Evolutionary conservation across 805 yeast genomes (phyloP).

Genomic region (Lachancea waltii): DNA sequence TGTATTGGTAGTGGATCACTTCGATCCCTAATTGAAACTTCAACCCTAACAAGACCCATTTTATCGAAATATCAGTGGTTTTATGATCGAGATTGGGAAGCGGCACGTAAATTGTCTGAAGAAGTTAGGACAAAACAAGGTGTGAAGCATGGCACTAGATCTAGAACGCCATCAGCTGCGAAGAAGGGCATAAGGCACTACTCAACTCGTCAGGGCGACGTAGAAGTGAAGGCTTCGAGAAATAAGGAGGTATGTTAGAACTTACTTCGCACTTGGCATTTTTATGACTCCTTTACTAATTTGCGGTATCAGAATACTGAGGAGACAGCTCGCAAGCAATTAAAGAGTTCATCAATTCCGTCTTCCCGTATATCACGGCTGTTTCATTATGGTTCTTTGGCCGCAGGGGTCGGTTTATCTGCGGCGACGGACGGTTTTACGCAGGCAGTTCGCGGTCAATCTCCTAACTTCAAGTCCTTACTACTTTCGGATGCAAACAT

Average conservation of each 20-base stretch:
- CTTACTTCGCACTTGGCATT: not conserved
- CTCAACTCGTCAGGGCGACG: too few species aligned
- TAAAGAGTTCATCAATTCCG: slow-evolving; percentile 61
- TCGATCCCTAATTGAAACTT: slow-evolving; percentile 22
- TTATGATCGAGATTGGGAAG: slow-evolving; percentile 30
- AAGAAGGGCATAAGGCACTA: slow-evolving; percentile 13
- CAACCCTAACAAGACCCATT: slow-evolving; percentile 23
- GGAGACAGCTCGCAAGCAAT: not conserved
- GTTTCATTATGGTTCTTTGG: slow-evolving; percentile 87
- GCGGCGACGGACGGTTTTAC: slow-evolving; percentile 73
- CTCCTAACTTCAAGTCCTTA: slow-evolving; percentile 47
- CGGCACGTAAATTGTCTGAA: slow-evolving; percentile 23
- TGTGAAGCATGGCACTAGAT: slow-evolving; percentile 1
- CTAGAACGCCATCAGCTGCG: not conserved
- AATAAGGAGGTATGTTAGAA: slow-evolving; percentile 13
- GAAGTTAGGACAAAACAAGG: slow-evolving; percentile 6
- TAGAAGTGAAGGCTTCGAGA: too few species aligned
- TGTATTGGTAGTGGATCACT: slow-evolving; percentile 20
- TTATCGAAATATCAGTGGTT: slow-evolving; percentile 23
- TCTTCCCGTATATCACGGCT: slow-evolving; percentile 79
- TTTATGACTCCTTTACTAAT: not conserved
- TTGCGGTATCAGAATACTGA: not conserved
- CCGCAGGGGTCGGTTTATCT: slow-evolving; percentile 84
- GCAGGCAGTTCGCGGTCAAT: slow-evolving; percentile 51
- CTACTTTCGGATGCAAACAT: slow-evolving; percentile 77